Evolutionary conservation across 768 basidiomycete genomes (phyloP).

Genomic region (Naganishia friedmannii): DNA sequence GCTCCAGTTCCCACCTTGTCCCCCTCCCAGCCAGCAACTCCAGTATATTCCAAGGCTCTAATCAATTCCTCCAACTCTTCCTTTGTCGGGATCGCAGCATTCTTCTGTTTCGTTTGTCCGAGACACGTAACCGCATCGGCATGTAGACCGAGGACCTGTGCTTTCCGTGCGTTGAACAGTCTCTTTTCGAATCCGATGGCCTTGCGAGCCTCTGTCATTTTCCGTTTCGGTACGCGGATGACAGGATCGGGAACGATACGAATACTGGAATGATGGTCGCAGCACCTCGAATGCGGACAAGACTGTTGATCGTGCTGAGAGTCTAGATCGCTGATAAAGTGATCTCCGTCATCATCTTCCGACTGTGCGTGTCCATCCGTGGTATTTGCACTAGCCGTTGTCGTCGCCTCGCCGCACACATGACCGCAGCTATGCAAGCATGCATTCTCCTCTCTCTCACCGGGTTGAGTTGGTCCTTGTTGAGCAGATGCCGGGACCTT

Average conservation of each 20-base stretch:
- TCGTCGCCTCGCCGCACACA: slow-evolving; percentile 8
- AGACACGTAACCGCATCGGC: slow-evolving; percentile 26
- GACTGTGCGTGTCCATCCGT: background rate
- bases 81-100: slow-evolving; percentile 9
- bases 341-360: no score
- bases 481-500: slow-evolving; percentile 32
- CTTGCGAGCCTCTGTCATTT: slow-evolving; percentile 15
- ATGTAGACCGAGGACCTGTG: slow-evolving; percentile 22
- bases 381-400: background rate
- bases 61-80: slow-evolving; percentile 43
- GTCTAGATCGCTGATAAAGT: background rate
- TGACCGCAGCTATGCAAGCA: slow-evolving; percentile 24
- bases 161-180: slow-evolving; percentile 17
- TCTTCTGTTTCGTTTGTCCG: slow-evolving; percentile 12
- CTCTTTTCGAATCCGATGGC: slow-evolving; percentile 24
- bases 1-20: slow-evolving; percentile 36
- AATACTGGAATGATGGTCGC: slow-evolving; percentile 16
- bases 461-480: slow-evolving; percentile 13
- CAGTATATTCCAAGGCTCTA: slow-evolving; percentile 39
- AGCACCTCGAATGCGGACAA: slow-evolving; percentile 13
- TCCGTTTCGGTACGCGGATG: slow-evolving; percentile 13
- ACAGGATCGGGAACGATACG: slow-evolving; percentile 19
- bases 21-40: slow-evolving; percentile 39
- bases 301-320: slow-evolving; percentile 3
- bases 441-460: slow-evolving; percentile 6